Percentiles rank a stretch among this genome's conserved stretches.
Evolutionary conservation across 495 filamentous ascomycete species (phyloP).

Genomic region (Neurospora sp.): DNA sequence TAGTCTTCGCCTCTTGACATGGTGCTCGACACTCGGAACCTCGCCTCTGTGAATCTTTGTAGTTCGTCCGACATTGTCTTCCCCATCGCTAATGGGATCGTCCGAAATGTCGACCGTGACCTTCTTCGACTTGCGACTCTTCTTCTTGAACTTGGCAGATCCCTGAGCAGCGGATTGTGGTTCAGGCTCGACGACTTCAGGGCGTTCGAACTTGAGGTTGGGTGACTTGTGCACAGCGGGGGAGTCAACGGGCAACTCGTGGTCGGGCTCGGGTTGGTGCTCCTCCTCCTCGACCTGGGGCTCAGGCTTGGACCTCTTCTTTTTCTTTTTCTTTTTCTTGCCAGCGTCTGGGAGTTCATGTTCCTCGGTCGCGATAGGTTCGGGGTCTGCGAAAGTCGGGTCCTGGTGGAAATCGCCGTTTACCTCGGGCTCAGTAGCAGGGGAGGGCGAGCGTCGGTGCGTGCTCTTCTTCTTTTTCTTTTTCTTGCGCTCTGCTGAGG

Average conservation of each 20-base stretch:
- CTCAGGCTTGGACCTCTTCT: background rate
- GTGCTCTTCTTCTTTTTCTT: background rate
- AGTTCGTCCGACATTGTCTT: background rate
- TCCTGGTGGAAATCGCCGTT: background rate
- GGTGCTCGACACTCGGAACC: background rate
- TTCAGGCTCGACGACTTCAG: background rate
- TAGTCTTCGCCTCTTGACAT: background rate
- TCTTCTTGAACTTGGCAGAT: background rate
- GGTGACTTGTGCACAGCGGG: background rate
- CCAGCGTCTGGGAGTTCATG: background rate
- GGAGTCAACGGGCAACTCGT: background rate
- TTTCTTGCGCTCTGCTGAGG: background rate
- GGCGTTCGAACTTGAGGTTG: background rate
- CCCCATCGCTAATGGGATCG: constrained; percentile 1
- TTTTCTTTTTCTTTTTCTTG: background rate
- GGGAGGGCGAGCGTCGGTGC: background rate
- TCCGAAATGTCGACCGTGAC: background rate
- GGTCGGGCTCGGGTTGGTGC: background rate
- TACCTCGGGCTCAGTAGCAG: background rate
- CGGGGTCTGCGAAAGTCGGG: background rate
- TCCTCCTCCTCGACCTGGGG: background rate
- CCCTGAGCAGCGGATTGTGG: background rate
- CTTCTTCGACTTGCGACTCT: background rate
- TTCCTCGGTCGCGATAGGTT: background rate
- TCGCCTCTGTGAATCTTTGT: background rate